A percentile compares a stretch with the other conserved stretches of the same genome.
phyloP scores from a whole-genome alignment of 2,329 filamentous ascomycete species.

The Phyllosticta citribraziliensis region DNA sequence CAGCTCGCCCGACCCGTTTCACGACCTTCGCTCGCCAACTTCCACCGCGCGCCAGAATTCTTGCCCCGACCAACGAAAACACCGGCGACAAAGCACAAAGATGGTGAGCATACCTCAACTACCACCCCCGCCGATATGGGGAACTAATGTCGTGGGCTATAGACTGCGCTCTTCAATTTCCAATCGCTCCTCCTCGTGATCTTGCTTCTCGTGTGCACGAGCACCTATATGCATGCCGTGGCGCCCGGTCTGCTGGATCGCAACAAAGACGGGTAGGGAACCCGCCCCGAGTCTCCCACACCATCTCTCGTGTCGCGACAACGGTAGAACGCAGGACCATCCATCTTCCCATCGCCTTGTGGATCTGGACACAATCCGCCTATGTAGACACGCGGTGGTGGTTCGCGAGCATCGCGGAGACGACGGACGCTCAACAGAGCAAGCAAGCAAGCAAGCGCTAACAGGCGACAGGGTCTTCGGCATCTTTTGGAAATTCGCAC shows the following conservation, averaged over 20 bases:
- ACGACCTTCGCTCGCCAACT: not conserved
- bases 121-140: not conserved
- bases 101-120: not conserved
- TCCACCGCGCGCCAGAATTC: not conserved
- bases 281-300: not conserved
- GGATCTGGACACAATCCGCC: too few species aligned
- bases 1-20: not conserved
- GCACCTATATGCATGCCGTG: conserved; percentile 83
- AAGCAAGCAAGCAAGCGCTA: not conserved
- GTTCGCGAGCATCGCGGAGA: not conserved
- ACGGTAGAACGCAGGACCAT: not conserved
- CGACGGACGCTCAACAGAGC: not conserved
- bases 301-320: not conserved
- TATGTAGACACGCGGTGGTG: too few species aligned
- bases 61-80: not conserved
- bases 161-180: conserved; percentile 99
- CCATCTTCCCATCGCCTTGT: not conserved
- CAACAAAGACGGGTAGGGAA: conserved; percentile 74
- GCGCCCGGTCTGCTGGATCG: conserved; percentile 84
- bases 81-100: not conserved
- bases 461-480: conserved; percentile 53
- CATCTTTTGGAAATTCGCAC: conserved; percentile 91
- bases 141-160: not conserved
- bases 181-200: conserved; percentile 91
- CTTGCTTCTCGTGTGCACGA: conserved; percentile 91